Conservation (phyloP, 805 yeast species). For the Kodamaea leandrae region DNA sequence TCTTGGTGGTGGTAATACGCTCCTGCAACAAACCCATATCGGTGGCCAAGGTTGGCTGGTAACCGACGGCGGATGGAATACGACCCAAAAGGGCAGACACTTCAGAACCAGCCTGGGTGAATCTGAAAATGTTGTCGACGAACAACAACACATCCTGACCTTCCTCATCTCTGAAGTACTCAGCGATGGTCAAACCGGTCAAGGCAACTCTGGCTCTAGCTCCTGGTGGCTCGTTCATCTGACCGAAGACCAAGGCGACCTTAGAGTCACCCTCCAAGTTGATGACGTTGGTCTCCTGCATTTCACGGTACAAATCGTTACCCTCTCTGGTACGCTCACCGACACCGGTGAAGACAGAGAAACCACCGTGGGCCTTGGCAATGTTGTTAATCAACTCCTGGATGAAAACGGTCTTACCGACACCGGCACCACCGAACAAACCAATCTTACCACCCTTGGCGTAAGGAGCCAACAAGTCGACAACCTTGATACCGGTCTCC, state of each 20-base stretch:
- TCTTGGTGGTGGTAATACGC: conserved; percentile 99
- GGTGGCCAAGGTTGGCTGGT: conserved; percentile 99
- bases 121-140: conserved; percentile 99
- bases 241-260: conserved; percentile 99
- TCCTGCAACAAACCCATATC: conserved; percentile 99
- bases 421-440: conserved; percentile 99
- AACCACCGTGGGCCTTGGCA: conserved; percentile 99
- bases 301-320: conserved; percentile 99
- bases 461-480: conserved; percentile 97
- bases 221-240: conserved; percentile 99
- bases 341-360: conserved; percentile 99
- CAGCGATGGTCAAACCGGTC: conserved; percentile 99
- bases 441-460: conserved; percentile 99
- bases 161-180: conserved; percentile 99
- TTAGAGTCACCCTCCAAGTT: conserved; percentile 99
- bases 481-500: conserved; percentile 99
- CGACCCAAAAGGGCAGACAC: conserved; percentile 99
- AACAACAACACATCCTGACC: conserved; percentile 99
- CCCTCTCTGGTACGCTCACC: conserved; percentile 99
- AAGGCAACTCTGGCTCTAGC: conserved; percentile 99
- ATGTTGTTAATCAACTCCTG: conserved; percentile 99
- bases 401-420: conserved; percentile 99
- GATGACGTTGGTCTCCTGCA: conserved; percentile 99
- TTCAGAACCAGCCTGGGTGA: conserved; percentile 99
- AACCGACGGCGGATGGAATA: conserved; percentile 99